These are phyloP conservation scores for Tirmania nivea DNA, from an alignment of 495 filamentous ascomycete genomes.

Conservation along the genomic window DNA sequence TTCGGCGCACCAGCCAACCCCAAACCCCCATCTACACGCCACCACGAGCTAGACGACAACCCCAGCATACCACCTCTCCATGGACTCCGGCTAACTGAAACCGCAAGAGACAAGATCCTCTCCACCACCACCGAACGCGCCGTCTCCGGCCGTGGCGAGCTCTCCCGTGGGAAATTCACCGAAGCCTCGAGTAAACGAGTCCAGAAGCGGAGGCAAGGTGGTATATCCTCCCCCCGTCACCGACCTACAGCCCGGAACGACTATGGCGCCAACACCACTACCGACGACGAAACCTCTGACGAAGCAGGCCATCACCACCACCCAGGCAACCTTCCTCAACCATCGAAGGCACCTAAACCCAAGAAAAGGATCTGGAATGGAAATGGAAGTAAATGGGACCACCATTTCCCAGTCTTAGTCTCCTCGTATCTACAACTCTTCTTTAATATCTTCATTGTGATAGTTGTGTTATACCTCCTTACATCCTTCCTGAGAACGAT, in stretches of 20 bases:
- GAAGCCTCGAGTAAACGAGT: conserved; percentile 31
- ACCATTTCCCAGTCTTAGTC: conserved; percentile 54
- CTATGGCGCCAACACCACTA: conserved; percentile 20
- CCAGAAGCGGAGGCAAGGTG: conserved; percentile 31
- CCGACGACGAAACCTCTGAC: conserved; percentile 19
- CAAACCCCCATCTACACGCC: too few species aligned
- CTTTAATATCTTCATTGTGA: conserved; percentile 54
- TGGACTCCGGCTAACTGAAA: too few species aligned
- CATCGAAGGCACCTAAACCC: conserved; percentile 20
- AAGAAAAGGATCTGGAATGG: conserved; percentile 41
- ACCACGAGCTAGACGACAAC: too few species aligned
- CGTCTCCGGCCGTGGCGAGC: conserved; percentile 33
- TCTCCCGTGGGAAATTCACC: conserved; percentile 32
- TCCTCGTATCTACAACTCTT: conserved; percentile 65
- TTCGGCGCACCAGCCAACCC: too few species aligned
- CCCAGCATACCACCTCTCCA: too few species aligned
- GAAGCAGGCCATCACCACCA: conserved; percentile 4
- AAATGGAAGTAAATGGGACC: conserved; percentile 34
- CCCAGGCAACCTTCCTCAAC: conserved; percentile 25
- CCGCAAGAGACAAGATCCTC: background rate
- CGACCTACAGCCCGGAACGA: conserved; percentile 34
- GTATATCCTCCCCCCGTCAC: conserved; percentile 25
- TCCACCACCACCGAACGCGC: conserved; percentile 1
- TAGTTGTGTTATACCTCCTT: conserved; percentile 44
- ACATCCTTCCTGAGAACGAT: conserved; percentile 49